Base-by-base conservation (phyloP, 2,329 filamentous ascomycete species). In the Epichloe gansuensis region DNA sequence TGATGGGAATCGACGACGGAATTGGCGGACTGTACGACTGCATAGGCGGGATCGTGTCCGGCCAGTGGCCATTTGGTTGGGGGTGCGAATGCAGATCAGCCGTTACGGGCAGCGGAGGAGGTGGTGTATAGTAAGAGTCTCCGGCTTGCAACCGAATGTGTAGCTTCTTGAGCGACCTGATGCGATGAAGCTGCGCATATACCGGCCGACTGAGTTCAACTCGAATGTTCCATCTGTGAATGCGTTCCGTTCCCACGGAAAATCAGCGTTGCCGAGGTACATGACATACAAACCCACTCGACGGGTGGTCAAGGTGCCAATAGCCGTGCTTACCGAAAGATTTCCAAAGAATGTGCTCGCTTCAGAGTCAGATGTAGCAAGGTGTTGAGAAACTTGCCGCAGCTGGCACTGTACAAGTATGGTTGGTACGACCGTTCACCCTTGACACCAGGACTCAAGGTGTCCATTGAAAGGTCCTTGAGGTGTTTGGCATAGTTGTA, bases 311-410 rank as follows among this genome's bases (percentile, higher is more conserved):
- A 39, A 7, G 12, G 13, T 39, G 13, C 5, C 37, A n/a, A 39
- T 45, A 4, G 49, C 8, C 31, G 31, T 37, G 13, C 75, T 55
- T 59, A 81, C 77, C 67, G 71, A 59, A 84, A 82, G 3, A 69
- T 69, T 61, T 84, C 80, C 25, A 85, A 69, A 1, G 71, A 67
- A 44, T 65, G 71, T 31, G 80, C 74, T 57, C 76, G 78, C 58
- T 75, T 77, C 55, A 85, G 61, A 1, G 78, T 75, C 60, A 82
- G 60, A 34, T 76, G 71, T 5, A 85, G 63, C 43, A 85, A 63
- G 0, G 79, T 82, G 58, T 81, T 84, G 63, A 85, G 72, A 53
- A 84, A 82, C 66, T 81, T 83, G 50, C 80, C 81, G 59, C 77
- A 81, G 62, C 75, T 80, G 35, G 72, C 65, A 52, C 67, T 75